A percentile compares a stretch with the other conserved stretches of the same genome.
These are phyloP conservation scores for Helicocarpus griseus DNA, from an alignment of 2,329 filamentous ascomycete genomes.

Conservation along the genomic window DNA sequence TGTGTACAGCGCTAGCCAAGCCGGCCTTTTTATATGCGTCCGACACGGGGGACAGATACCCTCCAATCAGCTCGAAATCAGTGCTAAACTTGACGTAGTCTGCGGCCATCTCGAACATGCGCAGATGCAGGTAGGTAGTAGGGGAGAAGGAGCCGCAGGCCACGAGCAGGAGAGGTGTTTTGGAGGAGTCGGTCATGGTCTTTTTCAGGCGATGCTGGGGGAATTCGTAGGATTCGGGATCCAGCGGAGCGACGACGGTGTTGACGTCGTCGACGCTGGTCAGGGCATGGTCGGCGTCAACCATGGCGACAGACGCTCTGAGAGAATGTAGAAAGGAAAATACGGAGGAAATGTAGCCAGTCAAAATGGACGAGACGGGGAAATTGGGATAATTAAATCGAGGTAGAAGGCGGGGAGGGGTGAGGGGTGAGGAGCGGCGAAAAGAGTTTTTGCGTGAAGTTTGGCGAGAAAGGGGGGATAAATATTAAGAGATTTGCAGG, in stretches of 20 bases:
- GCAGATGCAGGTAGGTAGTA: slow-evolving; percentile 59
- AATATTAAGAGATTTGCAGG: background rate
- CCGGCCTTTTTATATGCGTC: slow-evolving; percentile 73
- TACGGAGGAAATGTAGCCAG: no score
- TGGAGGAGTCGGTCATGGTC: slow-evolving; percentile 38
- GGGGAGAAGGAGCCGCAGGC: slow-evolving; percentile 58
- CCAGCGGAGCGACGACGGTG: slow-evolving; percentile 1
- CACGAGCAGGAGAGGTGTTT: slow-evolving; percentile 39
- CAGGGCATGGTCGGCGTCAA: background rate
- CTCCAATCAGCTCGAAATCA: slow-evolving; percentile 75
- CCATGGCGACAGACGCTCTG: background rate
- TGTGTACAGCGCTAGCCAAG: slow-evolving; percentile 60
- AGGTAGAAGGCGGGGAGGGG: background rate
- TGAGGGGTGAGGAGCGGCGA: background rate
- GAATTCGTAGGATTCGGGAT: slow-evolving; percentile 34
- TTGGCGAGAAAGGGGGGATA: background rate
- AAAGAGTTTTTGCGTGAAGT: background rate
- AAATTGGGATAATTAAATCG: no score
- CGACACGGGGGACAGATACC: slow-evolving; percentile 71
- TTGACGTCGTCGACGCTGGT: background rate
- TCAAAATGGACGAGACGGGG: no score
- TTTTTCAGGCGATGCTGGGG: slow-evolving; percentile 36
- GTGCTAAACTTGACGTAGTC: slow-evolving; percentile 68
- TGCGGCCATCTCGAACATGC: slow-evolving; percentile 81
- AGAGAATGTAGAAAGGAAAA: background rate